Evolutionary conservation across 768 basidiomycete species (phyloP).

Genomic region (Mycena leptocephala): DNA sequence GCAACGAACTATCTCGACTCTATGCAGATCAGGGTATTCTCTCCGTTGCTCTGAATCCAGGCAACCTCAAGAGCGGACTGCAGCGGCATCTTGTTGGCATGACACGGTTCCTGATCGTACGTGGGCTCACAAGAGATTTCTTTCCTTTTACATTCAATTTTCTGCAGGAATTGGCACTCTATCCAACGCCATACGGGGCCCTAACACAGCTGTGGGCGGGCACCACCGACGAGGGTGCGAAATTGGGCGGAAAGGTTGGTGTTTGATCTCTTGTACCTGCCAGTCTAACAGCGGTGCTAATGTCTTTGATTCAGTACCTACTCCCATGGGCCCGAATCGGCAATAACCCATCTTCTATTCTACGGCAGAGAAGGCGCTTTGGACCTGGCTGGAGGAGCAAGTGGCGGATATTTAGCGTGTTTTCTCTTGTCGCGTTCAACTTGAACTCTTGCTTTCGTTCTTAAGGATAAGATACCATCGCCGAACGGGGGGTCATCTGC

Average conservation of each 20-base stretch:
- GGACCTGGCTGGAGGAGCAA: slow-evolving; percentile 64
- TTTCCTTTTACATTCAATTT: neutral
- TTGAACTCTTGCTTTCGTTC: too few relatives aligned
- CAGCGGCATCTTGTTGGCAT: slow-evolving; percentile 8
- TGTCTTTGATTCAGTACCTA: slow-evolving; percentile 49
- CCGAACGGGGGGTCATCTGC: too few relatives aligned
- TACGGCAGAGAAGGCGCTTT: slow-evolving; percentile 52
- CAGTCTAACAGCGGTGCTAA: neutral
- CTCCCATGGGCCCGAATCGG: slow-evolving; percentile 62
- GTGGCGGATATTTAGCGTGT: slow-evolving; percentile 37
- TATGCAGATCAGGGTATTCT: slow-evolving; percentile 60
- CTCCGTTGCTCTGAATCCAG: slow-evolving; percentile 61
- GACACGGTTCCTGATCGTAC: neutral
- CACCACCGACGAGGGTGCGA: slow-evolving; percentile 57
- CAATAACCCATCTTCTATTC: slow-evolving; percentile 35
- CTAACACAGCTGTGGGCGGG: slow-evolving; percentile 69
- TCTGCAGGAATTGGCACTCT: slow-evolving; percentile 35
- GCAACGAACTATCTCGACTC: slow-evolving; percentile 58
- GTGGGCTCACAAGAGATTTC: neutral
- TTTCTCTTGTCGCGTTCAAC: too few relatives aligned
- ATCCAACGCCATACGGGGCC: slow-evolving; percentile 57
- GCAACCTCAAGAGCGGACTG: slow-evolving; percentile 39
- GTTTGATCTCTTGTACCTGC: neutral
- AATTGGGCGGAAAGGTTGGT: slow-evolving; percentile 63
- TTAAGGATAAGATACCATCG: too few relatives aligned